phyloP scores from a whole-genome alignment of 805 yeast genomes.

The Starmerella bacillaris region DNA sequence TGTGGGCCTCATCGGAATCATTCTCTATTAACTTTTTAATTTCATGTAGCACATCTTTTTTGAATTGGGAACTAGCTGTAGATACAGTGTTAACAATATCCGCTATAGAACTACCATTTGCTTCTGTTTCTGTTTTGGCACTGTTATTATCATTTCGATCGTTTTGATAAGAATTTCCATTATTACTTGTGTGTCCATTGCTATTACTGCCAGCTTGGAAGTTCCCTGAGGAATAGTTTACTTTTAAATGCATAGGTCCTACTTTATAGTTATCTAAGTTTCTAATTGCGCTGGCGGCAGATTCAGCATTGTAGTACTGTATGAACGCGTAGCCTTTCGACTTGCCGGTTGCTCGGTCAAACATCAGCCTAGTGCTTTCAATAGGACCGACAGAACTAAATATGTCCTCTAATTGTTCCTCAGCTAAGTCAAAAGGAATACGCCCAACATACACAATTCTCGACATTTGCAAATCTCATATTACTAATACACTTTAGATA shows the following conservation, averaged over 20 bases:
- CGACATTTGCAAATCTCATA: too few species aligned
- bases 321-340: constrained; percentile 84
- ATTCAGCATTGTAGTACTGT: constrained; percentile 63
- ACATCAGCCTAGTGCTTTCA: constrained; percentile 49
- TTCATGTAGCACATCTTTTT: constrained; percentile 35
- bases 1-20: constrained; percentile 41
- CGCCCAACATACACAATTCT: constrained; percentile 55
- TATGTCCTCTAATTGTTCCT: constrained; percentile 75
- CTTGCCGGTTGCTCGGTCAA: constrained; percentile 76
- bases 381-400: constrained; percentile 85
- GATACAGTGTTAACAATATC: constrained; percentile 15
- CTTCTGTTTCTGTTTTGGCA: constrained; percentile 5
- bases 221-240: constrained; percentile 28
- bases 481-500: too few species aligned
- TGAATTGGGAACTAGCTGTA: constrained; percentile 23
- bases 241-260: constrained; percentile 53
- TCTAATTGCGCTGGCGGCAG: constrained; percentile 80
- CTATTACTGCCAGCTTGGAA: constrained; percentile 5
- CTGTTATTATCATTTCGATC: constrained; percentile 28
- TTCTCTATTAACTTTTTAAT: constrained; percentile 39
- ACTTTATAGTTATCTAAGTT: constrained; percentile 64
- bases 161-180: constrained; percentile 10
- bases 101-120: constrained; percentile 11
- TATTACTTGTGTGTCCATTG: neutral
- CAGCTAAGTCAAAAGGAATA: constrained; percentile 85